Base-by-base conservation (phyloP, 805 yeast species). In the Yueomyces sinensis region DNA sequence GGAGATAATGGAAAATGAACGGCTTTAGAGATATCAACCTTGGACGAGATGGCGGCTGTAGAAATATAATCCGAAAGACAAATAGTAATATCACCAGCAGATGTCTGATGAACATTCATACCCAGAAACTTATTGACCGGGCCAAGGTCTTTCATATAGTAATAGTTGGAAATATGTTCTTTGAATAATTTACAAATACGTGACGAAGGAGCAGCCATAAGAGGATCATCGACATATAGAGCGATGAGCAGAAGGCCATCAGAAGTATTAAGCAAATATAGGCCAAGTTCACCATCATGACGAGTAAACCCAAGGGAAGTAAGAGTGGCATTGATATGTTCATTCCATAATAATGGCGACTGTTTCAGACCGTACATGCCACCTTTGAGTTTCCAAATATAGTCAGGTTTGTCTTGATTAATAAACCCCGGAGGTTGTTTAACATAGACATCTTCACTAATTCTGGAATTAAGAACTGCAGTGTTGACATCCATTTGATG, bases 311-410 rank as follows among this genome's bases (percentile, higher is more conserved):
- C 44, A 49, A 57, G 33, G 40, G 32, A 6, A 46, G 43, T 14
- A 41, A 49, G 40, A 49, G 46, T 31, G 42, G 46, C 7, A 52
- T 52, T 32, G 46, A 52, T 39, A 45, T 47, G 40, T 45, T 53
- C 41, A 47, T 48, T 36, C 57, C 49, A 25, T 52, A 55, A 20
- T 49, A 54, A 17, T 2, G 41, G 45, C 3, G 40, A 32, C 20
- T 42, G 45, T 31, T 40, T 40, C 9, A 40, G 27, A 17, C 44
- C 44, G 34, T 42, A 42, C 36, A 42, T 36, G 4, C 35, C 42
- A 22, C 36, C 35, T 15, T 29, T 17, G 15, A 42, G 27, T 24
- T 37, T 32, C 44, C 44, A 40, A 5, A 38, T 40, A 32, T 25
- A 31, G 14, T 34, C 38, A 5, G 39, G 37, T 22, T 33, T 34